Conservation (phyloP, 345 rosid species). For the Pseudoturritis turrita region DNA sequence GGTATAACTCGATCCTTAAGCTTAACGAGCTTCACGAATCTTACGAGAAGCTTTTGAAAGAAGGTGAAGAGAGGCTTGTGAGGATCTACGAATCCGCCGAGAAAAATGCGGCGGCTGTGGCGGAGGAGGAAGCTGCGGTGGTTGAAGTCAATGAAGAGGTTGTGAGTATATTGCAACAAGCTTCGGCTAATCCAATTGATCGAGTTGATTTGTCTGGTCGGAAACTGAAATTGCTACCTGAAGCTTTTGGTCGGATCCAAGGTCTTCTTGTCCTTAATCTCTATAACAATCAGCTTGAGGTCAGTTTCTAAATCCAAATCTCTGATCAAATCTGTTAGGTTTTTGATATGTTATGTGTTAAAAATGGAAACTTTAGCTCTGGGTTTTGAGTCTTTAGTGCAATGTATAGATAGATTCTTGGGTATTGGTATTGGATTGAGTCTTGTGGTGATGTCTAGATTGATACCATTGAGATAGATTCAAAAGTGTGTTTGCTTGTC, state of each 20-base stretch:
- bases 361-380: neutral
- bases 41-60: slow-evolving; percentile 71
- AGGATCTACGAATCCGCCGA: slow-evolving; percentile 62
- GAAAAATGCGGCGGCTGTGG: slow-evolving; percentile 28
- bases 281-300: slow-evolving; percentile 75
- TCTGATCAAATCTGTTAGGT: neutral
- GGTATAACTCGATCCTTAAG: slow-evolving; percentile 51
- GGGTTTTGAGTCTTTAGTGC: neutral
- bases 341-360: neutral
- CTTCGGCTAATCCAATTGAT: slow-evolving; percentile 50
- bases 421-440: neutral
- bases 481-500: neutral
- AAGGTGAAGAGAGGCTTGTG: slow-evolving; percentile 70
- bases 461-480: neutral
- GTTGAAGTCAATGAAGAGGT: slow-evolving; percentile 56
- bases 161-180: slow-evolving; percentile 52
- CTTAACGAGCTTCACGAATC: slow-evolving; percentile 77
- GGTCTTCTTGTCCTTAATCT: slow-evolving; percentile 63
- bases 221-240: slow-evolving; percentile 60
- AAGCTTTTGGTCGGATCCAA: slow-evolving; percentile 69
- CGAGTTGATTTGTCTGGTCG: slow-evolving; percentile 63
- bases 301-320: slow-evolving; percentile 16
- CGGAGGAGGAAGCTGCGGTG: slow-evolving; percentile 16
- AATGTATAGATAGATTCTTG: neutral
- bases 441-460: neutral